Evolutionary conservation across 2,329 filamentous ascomycete genomes (phyloP).

Genomic region (Fusarium tricinctum): DNA sequence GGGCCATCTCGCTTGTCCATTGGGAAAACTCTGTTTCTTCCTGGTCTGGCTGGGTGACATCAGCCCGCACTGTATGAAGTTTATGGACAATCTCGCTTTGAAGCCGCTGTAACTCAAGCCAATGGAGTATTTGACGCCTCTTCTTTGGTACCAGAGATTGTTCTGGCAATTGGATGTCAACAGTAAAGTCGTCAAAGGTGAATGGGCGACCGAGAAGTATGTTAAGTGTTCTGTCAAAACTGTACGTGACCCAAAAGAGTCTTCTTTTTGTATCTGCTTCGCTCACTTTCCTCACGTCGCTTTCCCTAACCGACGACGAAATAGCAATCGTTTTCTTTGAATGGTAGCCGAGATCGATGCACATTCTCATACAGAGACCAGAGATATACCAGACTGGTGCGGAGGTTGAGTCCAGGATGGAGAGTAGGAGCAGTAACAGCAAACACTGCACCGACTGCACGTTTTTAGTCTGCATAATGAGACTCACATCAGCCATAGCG

Average conservation of each 20-base stretch:
- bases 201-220: slow-evolving; percentile 17
- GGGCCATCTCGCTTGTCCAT: slow-evolving; percentile 2
- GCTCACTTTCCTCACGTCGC: fast-evolving
- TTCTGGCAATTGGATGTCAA: not conserved
- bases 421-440: slow-evolving; percentile 2
- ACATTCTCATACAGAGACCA: slow-evolving; percentile 23
- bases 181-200: slow-evolving; percentile 16
- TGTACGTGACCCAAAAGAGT: slow-evolving; percentile 16
- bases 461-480: slow-evolving; percentile 25
- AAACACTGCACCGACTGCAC: slow-evolving; percentile 20
- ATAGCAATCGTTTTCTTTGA: slow-evolving; percentile 10
- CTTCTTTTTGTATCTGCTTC: slow-evolving; percentile 14
- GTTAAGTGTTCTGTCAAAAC: slow-evolving; percentile 18
- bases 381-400: slow-evolving; percentile 29
- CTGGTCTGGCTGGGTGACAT: fast-evolving
- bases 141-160: not conserved
- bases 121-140: slow-evolving; percentile 7
- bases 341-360: slow-evolving; percentile 21
- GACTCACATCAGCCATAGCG: slow-evolving; percentile 2
- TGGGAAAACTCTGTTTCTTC: not conserved
- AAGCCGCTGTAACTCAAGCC: slow-evolving; percentile 15
- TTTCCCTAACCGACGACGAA: not conserved
- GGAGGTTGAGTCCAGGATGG: slow-evolving; percentile 13
- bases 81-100: slow-evolving; percentile 14
- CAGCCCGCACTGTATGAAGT: not conserved